These are phyloP conservation scores for Sporisorium graminicola DNA, from an alignment of 1,284 basidiomycete species.

Conservation along the genomic window DNA sequence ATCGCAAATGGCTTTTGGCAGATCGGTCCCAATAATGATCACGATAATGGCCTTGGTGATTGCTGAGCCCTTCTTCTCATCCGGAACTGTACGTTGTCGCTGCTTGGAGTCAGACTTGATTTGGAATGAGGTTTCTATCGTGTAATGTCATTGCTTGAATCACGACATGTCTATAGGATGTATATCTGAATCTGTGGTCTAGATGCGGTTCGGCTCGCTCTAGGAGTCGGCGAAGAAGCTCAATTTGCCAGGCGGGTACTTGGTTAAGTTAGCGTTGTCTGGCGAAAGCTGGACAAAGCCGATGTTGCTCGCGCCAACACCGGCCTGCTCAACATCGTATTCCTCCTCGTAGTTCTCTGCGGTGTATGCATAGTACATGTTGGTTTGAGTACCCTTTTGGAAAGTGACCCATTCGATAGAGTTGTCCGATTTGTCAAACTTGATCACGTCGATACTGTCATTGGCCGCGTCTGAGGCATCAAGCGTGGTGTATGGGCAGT, in stretches of 20 bases:
- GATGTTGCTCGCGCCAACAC: slow-evolving; percentile 12
- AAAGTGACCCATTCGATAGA: slow-evolving; percentile 15
- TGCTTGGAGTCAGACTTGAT: no score
- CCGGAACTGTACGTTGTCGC: no score
- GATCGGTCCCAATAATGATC: no score
- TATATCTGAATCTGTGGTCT: no score
- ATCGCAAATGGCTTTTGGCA: no score
- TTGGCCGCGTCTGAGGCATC: background rate
- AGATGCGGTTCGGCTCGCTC: no score
- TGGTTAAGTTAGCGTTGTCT: slow-evolving; percentile 20
- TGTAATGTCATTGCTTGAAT: no score
- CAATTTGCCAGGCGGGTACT: slow-evolving; percentile 27
- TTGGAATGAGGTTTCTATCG: no score
- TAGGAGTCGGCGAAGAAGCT: slow-evolving; percentile 16
- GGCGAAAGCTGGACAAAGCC: slow-evolving; percentile 10
- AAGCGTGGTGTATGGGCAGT: slow-evolving; percentile 9
- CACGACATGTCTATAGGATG: no score
- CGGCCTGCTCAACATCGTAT: slow-evolving; percentile 23
- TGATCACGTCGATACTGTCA: slow-evolving; percentile 7
- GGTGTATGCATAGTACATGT: slow-evolving; percentile 15
- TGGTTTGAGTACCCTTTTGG: background rate
- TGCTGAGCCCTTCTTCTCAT: no score
- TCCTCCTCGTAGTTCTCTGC: no score
- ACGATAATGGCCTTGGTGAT: no score
- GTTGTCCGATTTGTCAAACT: slow-evolving; percentile 17